Evolutionary conservation across 2,329 filamentous ascomycete genomes (phyloP).

Genomic region (Cadophora gregata): DNA sequence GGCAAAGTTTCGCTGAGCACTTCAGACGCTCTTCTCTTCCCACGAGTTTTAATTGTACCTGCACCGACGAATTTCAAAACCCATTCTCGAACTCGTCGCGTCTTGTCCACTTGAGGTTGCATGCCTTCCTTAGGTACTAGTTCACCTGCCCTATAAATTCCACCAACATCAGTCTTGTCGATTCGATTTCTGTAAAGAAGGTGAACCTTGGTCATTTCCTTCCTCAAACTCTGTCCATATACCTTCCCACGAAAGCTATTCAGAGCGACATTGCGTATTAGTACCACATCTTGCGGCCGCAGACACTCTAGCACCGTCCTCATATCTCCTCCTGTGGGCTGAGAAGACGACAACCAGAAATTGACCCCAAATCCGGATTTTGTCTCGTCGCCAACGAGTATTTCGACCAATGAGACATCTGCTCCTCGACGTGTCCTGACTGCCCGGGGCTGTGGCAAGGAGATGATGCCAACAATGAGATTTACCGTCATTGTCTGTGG

Average conservation of each 20-base stretch:
- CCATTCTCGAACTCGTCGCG: conserved; percentile 76
- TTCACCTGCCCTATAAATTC: conserved; percentile 61
- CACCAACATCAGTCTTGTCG: conserved; percentile 57
- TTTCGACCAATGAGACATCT: conserved; percentile 71
- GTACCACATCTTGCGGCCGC: conserved; percentile 75
- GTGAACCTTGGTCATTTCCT: conserved; percentile 71
- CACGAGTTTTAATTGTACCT: conserved; percentile 15
- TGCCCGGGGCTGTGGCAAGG: conserved; percentile 68
- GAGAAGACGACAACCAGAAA: conserved; percentile 71
- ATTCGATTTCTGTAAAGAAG: conserved; percentile 65
- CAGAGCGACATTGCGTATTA: conserved; percentile 81
- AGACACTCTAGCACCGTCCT: conserved; percentile 51
- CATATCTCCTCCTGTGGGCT: conserved; percentile 37
- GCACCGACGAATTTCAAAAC: conserved; percentile 69
- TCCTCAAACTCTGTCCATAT: conserved; percentile 81
- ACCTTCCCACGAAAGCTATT: conserved; percentile 77
- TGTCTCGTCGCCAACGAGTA: conserved; percentile 86
- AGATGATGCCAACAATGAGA: conserved; percentile 80
- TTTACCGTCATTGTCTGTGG: conserved; percentile 86
- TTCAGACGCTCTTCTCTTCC: conserved; percentile 11
- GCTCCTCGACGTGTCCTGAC: conserved; percentile 71
- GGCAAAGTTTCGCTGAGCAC: conserved; percentile 27
- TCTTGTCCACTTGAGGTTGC: conserved; percentile 65
- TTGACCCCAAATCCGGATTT: conserved; percentile 79
- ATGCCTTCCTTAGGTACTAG: conserved; percentile 43